Evolutionary conservation across 352 stramenopile species (phyloP).

Genomic region (Pythium brachiatum): DNA sequence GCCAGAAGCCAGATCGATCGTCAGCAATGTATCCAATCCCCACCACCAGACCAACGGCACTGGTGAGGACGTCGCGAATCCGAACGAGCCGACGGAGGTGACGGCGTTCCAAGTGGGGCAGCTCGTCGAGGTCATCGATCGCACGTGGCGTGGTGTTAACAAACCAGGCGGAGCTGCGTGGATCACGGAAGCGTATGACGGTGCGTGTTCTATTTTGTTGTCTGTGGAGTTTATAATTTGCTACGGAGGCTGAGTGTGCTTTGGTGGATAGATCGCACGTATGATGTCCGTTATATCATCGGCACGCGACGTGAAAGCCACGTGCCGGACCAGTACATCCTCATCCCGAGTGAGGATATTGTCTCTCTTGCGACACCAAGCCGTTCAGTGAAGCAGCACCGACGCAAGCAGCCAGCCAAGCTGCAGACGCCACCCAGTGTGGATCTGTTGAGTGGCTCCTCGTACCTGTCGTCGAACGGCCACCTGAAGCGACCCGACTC

Average conservation of each 20-base stretch:
- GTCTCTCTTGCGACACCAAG: constrained; percentile 21
- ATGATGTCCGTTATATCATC: constrained; percentile 41
- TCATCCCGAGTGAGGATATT: constrained; percentile 23
- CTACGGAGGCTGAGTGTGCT: no score
- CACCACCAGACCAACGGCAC: not conserved
- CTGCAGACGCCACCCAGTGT: constrained; percentile 22
- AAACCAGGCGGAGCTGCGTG: constrained; percentile 85
- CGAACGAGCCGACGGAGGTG: constrained; percentile 19
- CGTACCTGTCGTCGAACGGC: not conserved
- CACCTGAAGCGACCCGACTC: constrained; percentile 21
- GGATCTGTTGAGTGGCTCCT: constrained; percentile 21
- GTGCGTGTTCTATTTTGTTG: constrained; percentile 19
- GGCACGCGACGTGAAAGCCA: constrained; percentile 22
- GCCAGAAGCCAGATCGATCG: not conserved
- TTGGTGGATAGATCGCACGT: constrained; percentile 27
- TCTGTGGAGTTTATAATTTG: not conserved
- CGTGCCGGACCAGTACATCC: constrained; percentile 29
- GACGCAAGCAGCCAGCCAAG: constrained; percentile 22
- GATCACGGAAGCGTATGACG: constrained; percentile 60
- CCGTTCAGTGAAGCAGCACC: constrained; percentile 25
- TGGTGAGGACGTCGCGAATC: constrained; percentile 17
- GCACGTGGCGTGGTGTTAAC: constrained; percentile 92
- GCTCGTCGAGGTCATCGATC: constrained; percentile 82
- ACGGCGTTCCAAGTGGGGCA: constrained; percentile 50
- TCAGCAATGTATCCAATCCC: not conserved